A percentile compares a stretch with the other conserved stretches of the same genome.
These are phyloP conservation scores for Avena sativa DNA, from an alignment of 176 grass and related monocot species.

Conservation along the genomic window DNA sequence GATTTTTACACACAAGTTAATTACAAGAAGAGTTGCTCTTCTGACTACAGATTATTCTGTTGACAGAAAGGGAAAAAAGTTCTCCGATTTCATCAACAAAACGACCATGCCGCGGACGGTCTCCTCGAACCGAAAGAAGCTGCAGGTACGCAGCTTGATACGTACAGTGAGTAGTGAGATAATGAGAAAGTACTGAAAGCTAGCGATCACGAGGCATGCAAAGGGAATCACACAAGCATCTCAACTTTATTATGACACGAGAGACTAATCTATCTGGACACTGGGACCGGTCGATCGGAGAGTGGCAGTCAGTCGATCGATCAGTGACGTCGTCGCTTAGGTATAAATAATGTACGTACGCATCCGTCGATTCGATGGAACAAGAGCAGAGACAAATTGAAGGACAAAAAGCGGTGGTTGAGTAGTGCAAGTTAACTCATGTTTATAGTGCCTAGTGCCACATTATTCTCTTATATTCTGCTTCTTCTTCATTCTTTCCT, in stretches of 20 bases:
- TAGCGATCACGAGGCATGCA: slow-evolving; percentile 37
- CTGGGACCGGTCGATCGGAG: slow-evolving; percentile 34
- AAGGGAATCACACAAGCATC: slow-evolving; percentile 53
- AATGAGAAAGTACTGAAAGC: not conserved
- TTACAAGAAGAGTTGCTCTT: not conserved
- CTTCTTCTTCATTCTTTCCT: slow-evolving; percentile 11
- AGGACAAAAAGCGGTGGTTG: slow-evolving; percentile 44
- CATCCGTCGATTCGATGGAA: slow-evolving; percentile 4
- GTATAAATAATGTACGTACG: slow-evolving; percentile 11
- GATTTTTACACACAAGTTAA: not conserved
- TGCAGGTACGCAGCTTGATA: not conserved
- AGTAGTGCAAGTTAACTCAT: slow-evolving; percentile 50
- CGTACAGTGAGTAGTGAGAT: not conserved
- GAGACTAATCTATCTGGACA: slow-evolving; percentile 47
- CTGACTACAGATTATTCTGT: not conserved
- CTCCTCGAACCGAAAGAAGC: not conserved
- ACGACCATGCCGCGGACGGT: not conserved
- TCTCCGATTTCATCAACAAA: not conserved
- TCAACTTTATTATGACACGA: slow-evolving; percentile 51
- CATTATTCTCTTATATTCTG: not conserved
- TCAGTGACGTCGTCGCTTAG: slow-evolving; percentile 35
- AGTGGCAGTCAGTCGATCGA: slow-evolving; percentile 2
- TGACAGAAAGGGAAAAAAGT: not conserved
- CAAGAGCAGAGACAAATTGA: slow-evolving; percentile 39
- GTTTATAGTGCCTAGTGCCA: slow-evolving; percentile 12